Conservation (phyloP, 1,284 basidiomycete genomes). For the Microbotryomycetes sp. region DNA sequence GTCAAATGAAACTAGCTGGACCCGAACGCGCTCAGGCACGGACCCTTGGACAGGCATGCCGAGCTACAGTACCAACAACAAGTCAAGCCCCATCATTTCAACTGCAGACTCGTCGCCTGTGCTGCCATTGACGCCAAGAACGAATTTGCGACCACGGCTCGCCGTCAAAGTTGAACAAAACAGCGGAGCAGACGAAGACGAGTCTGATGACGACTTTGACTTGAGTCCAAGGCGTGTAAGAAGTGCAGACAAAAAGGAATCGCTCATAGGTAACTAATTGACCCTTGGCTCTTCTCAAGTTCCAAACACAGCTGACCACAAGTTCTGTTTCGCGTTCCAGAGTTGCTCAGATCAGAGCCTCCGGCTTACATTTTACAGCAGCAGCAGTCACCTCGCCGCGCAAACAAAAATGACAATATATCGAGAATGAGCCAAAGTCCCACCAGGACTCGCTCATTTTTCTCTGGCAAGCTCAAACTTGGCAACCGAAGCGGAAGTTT, state of each 20-base stretch:
- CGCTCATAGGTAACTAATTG: background rate
- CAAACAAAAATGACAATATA: too few relatives aligned
- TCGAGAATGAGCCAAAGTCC: too few relatives aligned
- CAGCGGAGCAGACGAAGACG: background rate
- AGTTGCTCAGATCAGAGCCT: background rate
- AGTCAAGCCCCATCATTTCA: too few relatives aligned
- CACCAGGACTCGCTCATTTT: too few relatives aligned
- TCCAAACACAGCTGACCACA: background rate
- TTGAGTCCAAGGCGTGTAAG: background rate
- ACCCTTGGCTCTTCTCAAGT: background rate
- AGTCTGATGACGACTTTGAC: background rate
- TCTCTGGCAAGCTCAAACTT: too few relatives aligned
- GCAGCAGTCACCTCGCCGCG: too few relatives aligned
- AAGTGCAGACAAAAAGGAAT: background rate
- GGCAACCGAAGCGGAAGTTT: too few relatives aligned
- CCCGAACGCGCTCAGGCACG: too few relatives aligned
- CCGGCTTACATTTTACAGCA: background rate
- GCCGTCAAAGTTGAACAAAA: background rate
- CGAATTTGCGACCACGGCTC: background rate
- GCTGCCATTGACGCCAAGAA: background rate
- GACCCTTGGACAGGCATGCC: background rate
- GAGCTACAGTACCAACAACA: too few relatives aligned
- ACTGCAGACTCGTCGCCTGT: background rate
- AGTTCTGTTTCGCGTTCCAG: too few relatives aligned
- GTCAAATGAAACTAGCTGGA: too few relatives aligned